Evolutionary conservation across 2,329 filamentous ascomycete species (phyloP).

Genomic region (Epichloe hybrida): DNA sequence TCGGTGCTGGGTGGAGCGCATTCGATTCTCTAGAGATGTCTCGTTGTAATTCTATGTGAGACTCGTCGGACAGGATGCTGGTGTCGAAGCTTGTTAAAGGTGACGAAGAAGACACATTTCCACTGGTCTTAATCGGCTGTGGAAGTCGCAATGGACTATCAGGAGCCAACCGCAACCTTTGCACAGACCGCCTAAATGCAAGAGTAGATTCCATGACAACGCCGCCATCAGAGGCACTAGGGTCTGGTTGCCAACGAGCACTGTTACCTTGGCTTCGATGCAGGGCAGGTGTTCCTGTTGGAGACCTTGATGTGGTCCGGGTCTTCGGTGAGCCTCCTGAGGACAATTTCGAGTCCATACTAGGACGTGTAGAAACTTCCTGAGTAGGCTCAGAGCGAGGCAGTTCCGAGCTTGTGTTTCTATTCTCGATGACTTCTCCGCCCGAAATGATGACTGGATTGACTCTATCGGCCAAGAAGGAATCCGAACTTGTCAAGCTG

Average conservation of each 20-base stretch:
- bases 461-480: slow-evolving; percentile 48
- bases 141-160: slow-evolving; percentile 35
- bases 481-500: slow-evolving; percentile 35
- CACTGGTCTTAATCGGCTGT: slow-evolving; percentile 36
- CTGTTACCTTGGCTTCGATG: slow-evolving; percentile 22
- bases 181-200: slow-evolving; percentile 41
- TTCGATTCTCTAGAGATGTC: slow-evolving; percentile 20
- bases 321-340: slow-evolving; percentile 29
- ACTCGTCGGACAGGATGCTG: slow-evolving; percentile 44
- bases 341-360: slow-evolving; percentile 26
- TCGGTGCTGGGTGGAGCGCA: slow-evolving; percentile 23
- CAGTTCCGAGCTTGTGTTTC: slow-evolving; percentile 28
- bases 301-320: slow-evolving; percentile 26
- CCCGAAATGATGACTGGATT: slow-evolving; percentile 54
- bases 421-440: slow-evolving; percentile 47
- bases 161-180: slow-evolving; percentile 33
- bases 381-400: slow-evolving; percentile 30
- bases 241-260: slow-evolving; percentile 37
- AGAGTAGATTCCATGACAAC: slow-evolving; percentile 34
- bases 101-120: slow-evolving; percentile 28
- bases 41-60: slow-evolving; percentile 27
- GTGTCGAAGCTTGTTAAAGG: slow-evolving; percentile 45
- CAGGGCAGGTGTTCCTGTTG: slow-evolving; percentile 41
- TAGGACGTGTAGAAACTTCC: slow-evolving; percentile 29
- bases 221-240: slow-evolving; percentile 39